Evolutionary conservation across 2,329 filamentous ascomycete genomes (phyloP).

Genomic region (Alternaria alternata): DNA sequence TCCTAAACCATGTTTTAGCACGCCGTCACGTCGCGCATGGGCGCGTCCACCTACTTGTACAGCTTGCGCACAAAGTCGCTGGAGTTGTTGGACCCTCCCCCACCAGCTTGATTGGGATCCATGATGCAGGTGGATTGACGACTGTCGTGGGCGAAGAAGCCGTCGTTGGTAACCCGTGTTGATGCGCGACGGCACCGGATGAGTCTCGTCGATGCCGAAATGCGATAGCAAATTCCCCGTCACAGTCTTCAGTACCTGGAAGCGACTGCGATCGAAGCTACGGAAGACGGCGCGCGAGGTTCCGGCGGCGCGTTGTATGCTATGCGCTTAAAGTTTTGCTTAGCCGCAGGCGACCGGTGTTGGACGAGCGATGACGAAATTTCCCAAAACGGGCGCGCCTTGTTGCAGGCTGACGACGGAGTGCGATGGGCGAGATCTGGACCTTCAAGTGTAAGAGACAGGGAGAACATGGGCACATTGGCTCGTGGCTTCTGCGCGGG

Average conservation of each 20-base stretch:
- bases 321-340: constrained; percentile 19
- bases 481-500: constrained; percentile 32
- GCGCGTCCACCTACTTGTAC: constrained; percentile 77
- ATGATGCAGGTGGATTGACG: constrained; percentile 29
- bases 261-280: constrained; percentile 4
- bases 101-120: constrained; percentile 43
- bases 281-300: constrained; percentile 25
- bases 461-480: constrained; percentile 32
- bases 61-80: constrained; percentile 98
- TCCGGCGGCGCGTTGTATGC: constrained; percentile 16
- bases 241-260: constrained; percentile 7
- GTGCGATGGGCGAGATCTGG: constrained; percentile 34
- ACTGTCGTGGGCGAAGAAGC: neutral
- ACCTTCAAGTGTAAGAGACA: constrained; percentile 34
- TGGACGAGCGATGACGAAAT: constrained; percentile 34
- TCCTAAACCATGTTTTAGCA: constrained; percentile 64
- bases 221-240: neutral
- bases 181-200: constrained; percentile 18
- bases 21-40: constrained; percentile 8
- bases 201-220: neutral
- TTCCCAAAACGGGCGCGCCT: constrained; percentile 29
- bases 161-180: constrained; percentile 4
- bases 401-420: constrained; percentile 25
- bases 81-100: constrained; percentile 74
- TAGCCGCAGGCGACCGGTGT: constrained; percentile 23